Base-by-base conservation (phyloP, 108 stramenopile species). In the Skeletonema tropicum region DNA sequence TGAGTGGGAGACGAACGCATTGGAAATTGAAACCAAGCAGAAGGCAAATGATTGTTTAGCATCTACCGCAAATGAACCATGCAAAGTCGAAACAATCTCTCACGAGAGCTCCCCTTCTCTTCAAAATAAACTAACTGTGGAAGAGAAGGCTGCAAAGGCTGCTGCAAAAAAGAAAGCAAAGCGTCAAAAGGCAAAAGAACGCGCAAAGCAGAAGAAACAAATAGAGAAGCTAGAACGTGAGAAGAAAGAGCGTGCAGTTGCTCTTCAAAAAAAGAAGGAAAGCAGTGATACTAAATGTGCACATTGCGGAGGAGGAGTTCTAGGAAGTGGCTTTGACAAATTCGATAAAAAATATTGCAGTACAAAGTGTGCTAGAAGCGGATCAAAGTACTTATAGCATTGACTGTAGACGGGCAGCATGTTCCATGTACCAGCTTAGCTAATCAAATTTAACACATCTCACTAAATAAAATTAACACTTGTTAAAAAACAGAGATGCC, bases 261-360 rank as follows among this genome's bases (percentile, higher is more conserved):
- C 71, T 17, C 36, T 83, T 17, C 57, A 60, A 19, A 83, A 67
- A 48, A 46, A 84, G 59, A 80, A 75, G 70, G 80, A 41, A 14
- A 68, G 39, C 17, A 81, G 81, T 52, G 45, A 57, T 13, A 32
- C 61, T 5, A 77, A 81, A 61, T 89, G 88, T 64, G 75, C 38
- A 2, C 57, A 72, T 39, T 89, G 88, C 75, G 82, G 78, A 0
- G 55, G 61, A n/a, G 88, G 88, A 5, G 76, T 89, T 3, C 63
- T 87, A 21, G 86, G 78, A 19, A 42, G 49, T 75, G 88, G 86
- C 2, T 87, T 85, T 75, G 86, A 87, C 39, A 85, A 83, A 75
- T 83, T 77, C 68, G 88, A 84, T 23, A 31, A 52, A 15, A 62
- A 32, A 13, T 89, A 85, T 60, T 89, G 88, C 46, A 76, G 82